Percentiles rank a stretch among this genome's conserved stretches.
These are phyloP conservation scores for Camellia oleifera DNA, from an alignment of 179 eudicot species.

Conservation along the genomic window DNA sequence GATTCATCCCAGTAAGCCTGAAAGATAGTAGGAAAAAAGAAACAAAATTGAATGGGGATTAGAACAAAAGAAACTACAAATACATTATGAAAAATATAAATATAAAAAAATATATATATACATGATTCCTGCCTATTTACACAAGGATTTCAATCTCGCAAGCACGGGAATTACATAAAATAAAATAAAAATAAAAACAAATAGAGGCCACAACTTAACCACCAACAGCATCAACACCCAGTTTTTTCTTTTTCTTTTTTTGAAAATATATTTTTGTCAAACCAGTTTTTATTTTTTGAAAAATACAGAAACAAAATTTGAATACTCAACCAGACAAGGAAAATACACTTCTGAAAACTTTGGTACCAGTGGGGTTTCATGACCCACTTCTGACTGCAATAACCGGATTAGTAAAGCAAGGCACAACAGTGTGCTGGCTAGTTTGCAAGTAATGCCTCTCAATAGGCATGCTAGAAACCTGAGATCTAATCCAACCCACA, in stretches of 20 bases:
- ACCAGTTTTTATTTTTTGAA: too few relatives aligned
- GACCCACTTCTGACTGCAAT: not conserved
- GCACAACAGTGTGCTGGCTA: not conserved
- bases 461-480: not conserved
- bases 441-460: not conserved
- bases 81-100: not conserved
- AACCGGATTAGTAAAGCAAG: not conserved
- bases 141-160: not conserved
- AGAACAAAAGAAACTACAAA: conserved; percentile 1
- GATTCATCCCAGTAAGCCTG: conserved; percentile 94
- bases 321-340: too few relatives aligned
- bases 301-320: too few relatives aligned
- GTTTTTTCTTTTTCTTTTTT: too few relatives aligned
- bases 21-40: not conserved
- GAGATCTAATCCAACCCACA: not conserved
- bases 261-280: too few relatives aligned
- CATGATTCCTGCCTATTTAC: not conserved
- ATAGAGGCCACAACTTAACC: conserved; percentile 1
- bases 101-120: not conserved
- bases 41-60: not conserved
- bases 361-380: not conserved
- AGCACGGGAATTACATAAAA: not conserved
- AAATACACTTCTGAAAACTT: not conserved
- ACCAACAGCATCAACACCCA: not conserved
- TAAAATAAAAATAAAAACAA: not conserved